Evolutionary conservation across 2,329 filamentous ascomycete genomes (phyloP), one percentile per base, ranked within the genome.

Genomic region (Dactylellina parvicollis): DNA sequence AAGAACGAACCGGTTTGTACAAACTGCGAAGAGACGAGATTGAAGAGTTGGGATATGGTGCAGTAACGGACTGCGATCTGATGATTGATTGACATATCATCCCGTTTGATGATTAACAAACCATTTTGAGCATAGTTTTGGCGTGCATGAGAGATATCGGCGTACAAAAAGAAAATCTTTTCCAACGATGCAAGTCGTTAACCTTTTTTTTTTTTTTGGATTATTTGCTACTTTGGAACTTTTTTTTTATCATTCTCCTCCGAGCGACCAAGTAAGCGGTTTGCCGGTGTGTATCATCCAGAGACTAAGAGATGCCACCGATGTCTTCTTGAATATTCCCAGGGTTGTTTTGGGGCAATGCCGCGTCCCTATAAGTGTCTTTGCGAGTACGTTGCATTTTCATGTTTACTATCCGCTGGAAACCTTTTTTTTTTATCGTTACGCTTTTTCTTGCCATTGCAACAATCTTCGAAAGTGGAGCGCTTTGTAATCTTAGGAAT

Each of bases 1-100:
- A 65, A 73, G 18, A 73, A 66, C 60, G 69, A 73, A 50, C 69
- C 69, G 38, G 69, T 73, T 61, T 73, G 69, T 50, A 73, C 69
- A 32, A 73, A 61, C 16, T 73, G 69, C 26, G 69, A 73, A 46
- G 69, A 73, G 32, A 61, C 54, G 4, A 52, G 69, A 49, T 56
- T 73, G 20, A 73, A 73, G 32, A 73, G 60, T 24, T 73, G 69
- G 69, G 69, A 73, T 8, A 22, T 73, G 30, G 69, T 73, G 47
- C 69, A 66, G 54, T 73, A 18, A 32, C 30, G 36, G n/a, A 44
- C n/a, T 7, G 32, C n/a, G 10, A 32, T 12, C 24, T 40, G 16
- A 54, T 18, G 16, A 54, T 22, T 16, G 26, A 54, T 44, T 55
- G 32, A 61, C 42, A 46, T n/a, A n/a, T n/a, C n/a, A 60, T 73